Evolutionary conservation across 371 early-diverging fungal species (phyloP), one percentile per base, ranked within the genome.

Genomic region (Capillidium heterosporum): DNA sequence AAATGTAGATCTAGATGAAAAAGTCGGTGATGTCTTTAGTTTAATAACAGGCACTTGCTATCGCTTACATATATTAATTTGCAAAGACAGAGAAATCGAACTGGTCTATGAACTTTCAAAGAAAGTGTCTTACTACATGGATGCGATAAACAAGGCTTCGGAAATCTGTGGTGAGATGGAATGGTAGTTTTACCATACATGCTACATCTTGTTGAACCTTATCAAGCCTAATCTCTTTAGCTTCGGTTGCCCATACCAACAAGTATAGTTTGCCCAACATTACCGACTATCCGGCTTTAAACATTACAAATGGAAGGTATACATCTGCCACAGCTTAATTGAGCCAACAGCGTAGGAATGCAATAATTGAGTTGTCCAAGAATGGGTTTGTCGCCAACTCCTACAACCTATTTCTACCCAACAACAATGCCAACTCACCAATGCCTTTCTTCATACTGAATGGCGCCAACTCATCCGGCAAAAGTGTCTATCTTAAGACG

Each of bases 391-490:
- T 53, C 19, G 21, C 53, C 13, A 53, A 53, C 39, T 21, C 21
- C 24, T 53, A 53, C 23, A 11, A 26, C 27, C 10, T 31, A 27
- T 21, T 21, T 24, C 31, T 13, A 28, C 11, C 23, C 27, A 13
- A 13, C 4, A 39, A 40, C 11, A 39, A 23, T 17, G 19, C 7
- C 17, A 19, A 44, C 24, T 35, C 31, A 13, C n/a, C 41, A 32
- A 39, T 53, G 32, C 31, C 53, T n/a, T n/a, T 53, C 15, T 10
- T 53, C n/a, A 48, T 48, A 48, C 23, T 48, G 23, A 55, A 44
- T 23, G 55, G 55, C 17, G 39, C 55, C 8, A 55, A 55, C 23
- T 17, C 26, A 13, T 55, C 55, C 10, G 55, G 55, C 5, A 55
- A 55, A 39, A 55, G 55, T 44, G 43, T 55, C 3, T 55, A 55